phyloP scores from a whole-genome alignment of 2,329 filamentous ascomycete genomes.

The Calcarisporium arbuscula region DNA sequence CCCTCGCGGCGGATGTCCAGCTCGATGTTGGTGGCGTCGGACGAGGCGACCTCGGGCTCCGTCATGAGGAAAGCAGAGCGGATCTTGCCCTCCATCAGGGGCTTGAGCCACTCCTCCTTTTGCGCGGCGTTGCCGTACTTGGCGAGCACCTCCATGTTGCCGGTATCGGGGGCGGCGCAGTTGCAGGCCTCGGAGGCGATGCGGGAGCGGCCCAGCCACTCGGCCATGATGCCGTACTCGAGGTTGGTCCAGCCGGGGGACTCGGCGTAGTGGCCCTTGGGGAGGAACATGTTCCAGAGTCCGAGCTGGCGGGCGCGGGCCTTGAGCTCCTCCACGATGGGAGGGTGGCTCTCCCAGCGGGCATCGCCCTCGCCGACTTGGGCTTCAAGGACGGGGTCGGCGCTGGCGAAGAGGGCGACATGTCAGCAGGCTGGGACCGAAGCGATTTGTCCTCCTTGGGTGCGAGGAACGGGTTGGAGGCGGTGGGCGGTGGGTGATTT shows the following conservation, averaged over 20 bases:
- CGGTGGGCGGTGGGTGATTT: background rate
- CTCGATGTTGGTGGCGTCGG: slow-evolving; percentile 89
- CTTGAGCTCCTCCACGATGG: slow-evolving; percentile 85
- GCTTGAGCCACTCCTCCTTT: slow-evolving; percentile 77
- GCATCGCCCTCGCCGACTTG: slow-evolving; percentile 70
- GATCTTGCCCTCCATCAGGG: slow-evolving; percentile 77
- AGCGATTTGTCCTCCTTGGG: too few species aligned
- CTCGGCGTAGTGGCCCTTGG: slow-evolving; percentile 91
- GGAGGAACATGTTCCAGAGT: slow-evolving; percentile 97
- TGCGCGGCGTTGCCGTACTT: slow-evolving; percentile 84
- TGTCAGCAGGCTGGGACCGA: too few species aligned
- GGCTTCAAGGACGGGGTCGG: slow-evolving; percentile 73
- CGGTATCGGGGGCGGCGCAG: slow-evolving; percentile 85
- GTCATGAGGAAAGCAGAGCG: slow-evolving; percentile 92
- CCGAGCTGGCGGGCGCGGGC: slow-evolving; percentile 73
- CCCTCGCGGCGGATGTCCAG: slow-evolving; percentile 77
- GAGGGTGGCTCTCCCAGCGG: slow-evolving; percentile 75
- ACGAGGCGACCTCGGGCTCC: slow-evolving; percentile 80
- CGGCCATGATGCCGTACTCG: slow-evolving; percentile 96
- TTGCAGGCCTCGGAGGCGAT: slow-evolving; percentile 83
- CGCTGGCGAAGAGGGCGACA: slow-evolving; percentile 34
- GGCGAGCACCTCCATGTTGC: slow-evolving; percentile 92
- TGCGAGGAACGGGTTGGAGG: too few species aligned
- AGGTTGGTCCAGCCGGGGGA: slow-evolving; percentile 92
- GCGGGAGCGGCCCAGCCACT: slow-evolving; percentile 82